These are phyloP conservation scores for Microbotryum lychnidis-dioicae DNA, from an alignment of 1,284 basidiomycete species.

Conservation along the genomic window DNA sequence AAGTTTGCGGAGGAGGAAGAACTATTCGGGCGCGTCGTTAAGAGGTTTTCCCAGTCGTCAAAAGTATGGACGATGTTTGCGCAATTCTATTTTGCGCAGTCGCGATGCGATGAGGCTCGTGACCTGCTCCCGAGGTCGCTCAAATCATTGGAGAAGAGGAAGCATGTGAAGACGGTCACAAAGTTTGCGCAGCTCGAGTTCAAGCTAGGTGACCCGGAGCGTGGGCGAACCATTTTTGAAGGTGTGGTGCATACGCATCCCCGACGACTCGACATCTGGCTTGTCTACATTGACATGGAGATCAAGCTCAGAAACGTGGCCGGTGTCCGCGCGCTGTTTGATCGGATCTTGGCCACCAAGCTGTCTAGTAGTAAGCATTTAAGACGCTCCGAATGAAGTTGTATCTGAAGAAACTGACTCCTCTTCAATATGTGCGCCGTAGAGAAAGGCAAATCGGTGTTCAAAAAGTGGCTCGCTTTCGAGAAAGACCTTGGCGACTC, in stretches of 20 bases:
- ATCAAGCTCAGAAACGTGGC: slow-evolving; percentile 67
- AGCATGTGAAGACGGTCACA: slow-evolving; percentile 93
- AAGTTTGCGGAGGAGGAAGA: slow-evolving; percentile 82
- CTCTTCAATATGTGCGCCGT: slow-evolving; percentile 41
- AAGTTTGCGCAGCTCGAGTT: slow-evolving; percentile 94
- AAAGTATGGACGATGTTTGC: slow-evolving; percentile 88
- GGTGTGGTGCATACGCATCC: slow-evolving; percentile 90
- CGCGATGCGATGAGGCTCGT: slow-evolving; percentile 55
- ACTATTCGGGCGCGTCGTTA: slow-evolving; percentile 70
- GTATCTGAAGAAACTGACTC: slow-evolving; percentile 12
- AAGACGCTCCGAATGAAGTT: slow-evolving; percentile 8
- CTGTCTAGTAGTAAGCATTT: slow-evolving; percentile 85
- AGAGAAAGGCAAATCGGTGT: slow-evolving; percentile 54
- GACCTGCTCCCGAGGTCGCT: slow-evolving; percentile 79
- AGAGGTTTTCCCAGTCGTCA: slow-evolving; percentile 85
- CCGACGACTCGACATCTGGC: slow-evolving; percentile 92
- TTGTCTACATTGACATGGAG: slow-evolving; percentile 94
- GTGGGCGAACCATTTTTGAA: slow-evolving; percentile 92
- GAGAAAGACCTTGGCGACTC: slow-evolving; percentile 82
- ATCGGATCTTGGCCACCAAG: slow-evolving; percentile 69
- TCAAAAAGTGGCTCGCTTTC: slow-evolving; percentile 94
- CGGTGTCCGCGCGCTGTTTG: slow-evolving; percentile 70
- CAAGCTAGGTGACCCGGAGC: slow-evolving; percentile 83
- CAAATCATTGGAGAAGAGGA: slow-evolving; percentile 86
- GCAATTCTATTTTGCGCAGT: slow-evolving; percentile 55